Evolutionary conservation across 352 stramenopile species (phyloP).

Genomic region (Saprolegnia parasitica): DNA sequence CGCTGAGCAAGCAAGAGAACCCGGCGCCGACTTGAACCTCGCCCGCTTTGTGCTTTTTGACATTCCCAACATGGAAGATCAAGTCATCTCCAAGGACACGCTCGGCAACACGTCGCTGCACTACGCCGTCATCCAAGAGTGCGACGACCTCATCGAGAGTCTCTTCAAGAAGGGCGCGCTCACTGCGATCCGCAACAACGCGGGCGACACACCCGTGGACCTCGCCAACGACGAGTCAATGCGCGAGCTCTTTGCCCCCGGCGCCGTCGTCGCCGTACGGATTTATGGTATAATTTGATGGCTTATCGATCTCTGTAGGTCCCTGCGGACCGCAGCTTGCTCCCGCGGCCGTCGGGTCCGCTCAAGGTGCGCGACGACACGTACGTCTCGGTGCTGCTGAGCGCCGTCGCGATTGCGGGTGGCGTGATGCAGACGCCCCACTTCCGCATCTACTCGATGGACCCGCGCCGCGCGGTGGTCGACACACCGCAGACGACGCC

Average conservation of each 20-base stretch:
- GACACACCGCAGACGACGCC: constrained; percentile 70
- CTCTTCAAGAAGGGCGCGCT: constrained; percentile 83
- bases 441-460: constrained; percentile 83
- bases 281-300: background rate
- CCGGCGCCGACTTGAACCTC: constrained; percentile 78
- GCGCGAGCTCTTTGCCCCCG: constrained; percentile 66
- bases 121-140: constrained; percentile 76
- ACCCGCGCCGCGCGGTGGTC: constrained; percentile 63
- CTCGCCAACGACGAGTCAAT: constrained; percentile 58
- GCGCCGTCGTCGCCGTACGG: constrained; percentile 33
- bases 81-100: constrained; percentile 76
- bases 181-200: constrained; percentile 64
- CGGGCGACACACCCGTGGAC: constrained; percentile 57
- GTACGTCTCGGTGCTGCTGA: constrained; percentile 83
- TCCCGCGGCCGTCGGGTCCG: constrained; percentile 2
- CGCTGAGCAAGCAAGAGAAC: constrained; percentile 81
- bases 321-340: constrained; percentile 1
- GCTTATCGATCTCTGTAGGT: background rate
- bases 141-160: constrained; percentile 76
- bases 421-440: constrained; percentile 84
- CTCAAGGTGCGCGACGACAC: constrained; percentile 51
- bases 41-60: constrained; percentile 78
- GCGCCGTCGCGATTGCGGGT: constrained; percentile 71
- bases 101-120: constrained; percentile 84
- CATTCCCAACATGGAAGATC: constrained; percentile 74